A percentile compares a stretch with the other conserved stretches of the same genome.
Evolutionary conservation across 2,329 filamentous ascomycete species (phyloP).

Genomic region (Boeremia lycopersici): DNA sequence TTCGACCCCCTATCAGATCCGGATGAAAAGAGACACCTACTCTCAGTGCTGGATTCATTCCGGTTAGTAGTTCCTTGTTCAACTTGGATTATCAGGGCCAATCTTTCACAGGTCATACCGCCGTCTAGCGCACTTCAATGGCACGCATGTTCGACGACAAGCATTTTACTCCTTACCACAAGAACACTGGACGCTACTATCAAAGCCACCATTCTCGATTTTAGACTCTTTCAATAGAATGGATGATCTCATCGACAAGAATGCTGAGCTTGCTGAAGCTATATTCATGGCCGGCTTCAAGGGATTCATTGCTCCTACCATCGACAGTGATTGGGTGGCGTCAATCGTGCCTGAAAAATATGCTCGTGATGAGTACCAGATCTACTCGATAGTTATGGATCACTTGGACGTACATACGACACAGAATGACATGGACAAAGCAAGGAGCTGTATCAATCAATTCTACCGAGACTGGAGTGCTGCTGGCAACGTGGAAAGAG

Average conservation of each 20-base stretch:
- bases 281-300: constrained; percentile 65
- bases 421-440: constrained; percentile 81
- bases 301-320: constrained; percentile 39
- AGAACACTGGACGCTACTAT: constrained; percentile 81
- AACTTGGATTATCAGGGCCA: neutral
- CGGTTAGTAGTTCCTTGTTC: constrained; percentile 62
- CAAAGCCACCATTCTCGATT: constrained; percentile 80
- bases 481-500: constrained; percentile 75
- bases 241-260: constrained; percentile 87
- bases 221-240: constrained; percentile 77
- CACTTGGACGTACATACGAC: constrained; percentile 76
- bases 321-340: constrained; percentile 43
- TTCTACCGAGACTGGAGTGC: constrained; percentile 94
- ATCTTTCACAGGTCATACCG: constrained; percentile 72
- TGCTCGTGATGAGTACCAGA: constrained; percentile 35
- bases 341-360: constrained; percentile 39
- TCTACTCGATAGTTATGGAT: constrained; percentile 56
- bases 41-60: constrained; percentile 86
- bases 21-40: constrained; percentile 80
- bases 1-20: constrained; percentile 73
- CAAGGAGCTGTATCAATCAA: constrained; percentile 87
- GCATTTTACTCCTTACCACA: constrained; percentile 91
- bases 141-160: constrained; percentile 87
- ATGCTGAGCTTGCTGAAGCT: constrained; percentile 79
- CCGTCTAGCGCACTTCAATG: constrained; percentile 83